These are phyloP conservation scores for Paecilomyces fulvus DNA, from an alignment of 2,329 filamentous ascomycete genomes.

Conservation along the genomic window DNA sequence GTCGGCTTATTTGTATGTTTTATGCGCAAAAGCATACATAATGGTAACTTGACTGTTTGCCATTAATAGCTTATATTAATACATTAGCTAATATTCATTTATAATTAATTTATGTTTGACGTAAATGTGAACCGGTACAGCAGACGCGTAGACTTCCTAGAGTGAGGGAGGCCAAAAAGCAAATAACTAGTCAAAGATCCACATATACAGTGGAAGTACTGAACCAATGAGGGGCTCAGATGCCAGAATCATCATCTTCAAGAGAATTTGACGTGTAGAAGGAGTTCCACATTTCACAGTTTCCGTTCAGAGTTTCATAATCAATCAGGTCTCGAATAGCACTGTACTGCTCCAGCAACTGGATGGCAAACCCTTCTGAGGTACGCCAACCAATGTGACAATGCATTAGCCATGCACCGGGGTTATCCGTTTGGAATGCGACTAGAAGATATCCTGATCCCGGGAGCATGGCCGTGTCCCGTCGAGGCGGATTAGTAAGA, in stretches of 20 bases:
- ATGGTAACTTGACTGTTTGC: no score
- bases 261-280: constrained; percentile 5
- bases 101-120: no score
- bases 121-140: no score
- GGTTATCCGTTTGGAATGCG: constrained; percentile 46
- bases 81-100: no score
- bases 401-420: constrained; percentile 35
- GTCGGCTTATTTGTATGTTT: no score
- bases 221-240: background rate
- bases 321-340: constrained; percentile 17
- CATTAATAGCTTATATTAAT: no score
- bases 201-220: no score
- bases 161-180: no score
- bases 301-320: constrained; percentile 5
- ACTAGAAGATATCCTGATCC: constrained; percentile 40
- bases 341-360: constrained; percentile 23
- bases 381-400: constrained; percentile 26
- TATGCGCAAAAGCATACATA: no score
- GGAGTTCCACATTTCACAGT: constrained; percentile 10
- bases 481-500: constrained; percentile 35
- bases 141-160: no score
- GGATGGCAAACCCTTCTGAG: constrained; percentile 20
- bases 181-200: no score
- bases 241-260: background rate
- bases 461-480: constrained; percentile 43